A percentile compares a stretch with the other conserved stretches of the same genome.
phyloP scores from a whole-genome alignment of 2,329 filamentous ascomycete species.

The Penicillium expansum region DNA sequence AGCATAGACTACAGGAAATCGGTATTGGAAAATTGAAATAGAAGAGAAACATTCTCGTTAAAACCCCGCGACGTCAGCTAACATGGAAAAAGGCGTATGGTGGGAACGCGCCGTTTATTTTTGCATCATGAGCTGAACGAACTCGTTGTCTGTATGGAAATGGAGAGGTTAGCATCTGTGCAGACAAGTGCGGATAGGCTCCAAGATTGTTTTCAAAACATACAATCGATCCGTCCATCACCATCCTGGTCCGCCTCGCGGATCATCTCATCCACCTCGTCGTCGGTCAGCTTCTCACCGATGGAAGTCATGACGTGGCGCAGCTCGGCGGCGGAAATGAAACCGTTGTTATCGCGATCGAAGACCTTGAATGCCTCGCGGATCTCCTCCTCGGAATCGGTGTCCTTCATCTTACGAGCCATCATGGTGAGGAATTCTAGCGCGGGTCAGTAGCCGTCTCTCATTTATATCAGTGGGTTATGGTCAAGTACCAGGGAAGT shows the following conservation, averaged over 20 bases:
- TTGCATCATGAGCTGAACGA: conserved; percentile 94
- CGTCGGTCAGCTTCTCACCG: conserved; percentile 85
- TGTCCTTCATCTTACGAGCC: conserved; percentile 93
- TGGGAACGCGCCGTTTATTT: conserved; percentile 58
- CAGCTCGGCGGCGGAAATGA: conserved; percentile 83
- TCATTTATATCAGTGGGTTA: background rate
- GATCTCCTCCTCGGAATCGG: conserved; percentile 87
- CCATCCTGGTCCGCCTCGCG: conserved; percentile 86
- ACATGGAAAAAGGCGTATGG: conserved; percentile 27
- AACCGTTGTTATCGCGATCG: conserved; percentile 87
- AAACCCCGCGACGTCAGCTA: conserved; percentile 30
- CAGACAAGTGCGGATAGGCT: background rate
- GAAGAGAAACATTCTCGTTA: conserved; percentile 24
- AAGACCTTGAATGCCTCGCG: conserved; percentile 88
- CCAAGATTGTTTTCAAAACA: conserved; percentile 30
- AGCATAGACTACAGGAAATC: conserved; percentile 30
- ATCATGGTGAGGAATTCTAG: conserved; percentile 90
- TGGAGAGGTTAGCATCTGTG: conserved; percentile 25
- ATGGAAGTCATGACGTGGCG: conserved; percentile 92
- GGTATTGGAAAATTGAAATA: conserved; percentile 23
- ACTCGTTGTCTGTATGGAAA: conserved; percentile 70
- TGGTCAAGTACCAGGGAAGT: conserved; percentile 71
- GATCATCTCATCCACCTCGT: conserved; percentile 92
- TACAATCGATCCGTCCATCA: conserved; percentile 85
- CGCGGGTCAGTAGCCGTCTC: conserved; percentile 13